A percentile compares a stretch with the other conserved stretches of the same genome.
phyloP scores from a whole-genome alignment of 768 basidiomycete genomes.

The Boletus subcaerulescens region DNA sequence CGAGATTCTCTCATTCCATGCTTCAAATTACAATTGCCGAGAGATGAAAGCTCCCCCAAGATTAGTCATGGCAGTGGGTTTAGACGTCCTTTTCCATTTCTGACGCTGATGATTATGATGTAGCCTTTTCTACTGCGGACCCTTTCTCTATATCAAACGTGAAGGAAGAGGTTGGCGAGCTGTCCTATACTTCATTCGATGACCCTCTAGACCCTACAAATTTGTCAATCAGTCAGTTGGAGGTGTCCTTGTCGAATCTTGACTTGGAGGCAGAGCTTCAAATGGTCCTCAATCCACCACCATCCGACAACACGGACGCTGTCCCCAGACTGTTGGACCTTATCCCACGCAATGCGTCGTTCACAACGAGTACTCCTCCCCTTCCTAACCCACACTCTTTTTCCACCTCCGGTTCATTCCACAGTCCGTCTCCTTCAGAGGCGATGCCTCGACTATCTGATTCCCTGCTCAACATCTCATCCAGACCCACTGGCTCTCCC shows the following conservation, averaged over 20 bases:
- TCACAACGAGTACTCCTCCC: slow-evolving; percentile 30
- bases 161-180: slow-evolving; percentile 26
- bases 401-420: slow-evolving; percentile 15
- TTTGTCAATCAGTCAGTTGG: slow-evolving; percentile 35
- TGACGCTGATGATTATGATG: background rate
- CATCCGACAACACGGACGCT: slow-evolving; percentile 6
- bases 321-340: slow-evolving; percentile 25
- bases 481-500: slow-evolving; percentile 18
- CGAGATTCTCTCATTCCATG: slow-evolving; percentile 35
- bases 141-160: slow-evolving; percentile 17
- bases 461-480: slow-evolving; percentile 20
- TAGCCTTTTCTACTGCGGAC: slow-evolving; percentile 18
- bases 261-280: slow-evolving; percentile 31
- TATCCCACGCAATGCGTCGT: slow-evolving; percentile 19
- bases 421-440: slow-evolving; percentile 8
- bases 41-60: slow-evolving; percentile 23
- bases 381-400: slow-evolving; percentile 20
- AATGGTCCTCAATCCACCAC: slow-evolving; percentile 16
- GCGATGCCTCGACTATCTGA: slow-evolving; percentile 19
- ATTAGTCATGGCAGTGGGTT: slow-evolving; percentile 14
- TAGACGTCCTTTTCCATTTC: background rate
- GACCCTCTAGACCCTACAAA: slow-evolving; percentile 32
- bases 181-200: slow-evolving; percentile 28
- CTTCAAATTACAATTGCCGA: slow-evolving; percentile 25
- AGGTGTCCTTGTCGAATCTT: slow-evolving; percentile 34